Percentiles rank a stretch among this genome's conserved stretches.
These are phyloP conservation scores for Mallotus repandus DNA, from an alignment of 441 rosid species.

Conservation along the genomic window DNA sequence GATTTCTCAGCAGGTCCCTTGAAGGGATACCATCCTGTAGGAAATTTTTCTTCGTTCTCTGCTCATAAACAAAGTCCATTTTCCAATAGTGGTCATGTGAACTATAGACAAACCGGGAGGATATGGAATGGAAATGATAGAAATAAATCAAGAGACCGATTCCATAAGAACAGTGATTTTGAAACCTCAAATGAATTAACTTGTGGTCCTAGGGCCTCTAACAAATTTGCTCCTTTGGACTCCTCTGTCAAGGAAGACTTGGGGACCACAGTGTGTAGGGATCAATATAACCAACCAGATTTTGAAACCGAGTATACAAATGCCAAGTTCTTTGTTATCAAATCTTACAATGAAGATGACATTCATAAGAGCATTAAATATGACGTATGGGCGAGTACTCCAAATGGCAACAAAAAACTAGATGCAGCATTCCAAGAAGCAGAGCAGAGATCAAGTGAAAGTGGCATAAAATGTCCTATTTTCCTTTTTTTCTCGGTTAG, in stretches of 20 bases:
- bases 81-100: conserved; percentile 31
- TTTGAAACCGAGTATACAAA: conserved; percentile 57
- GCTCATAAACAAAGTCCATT: conserved; percentile 40
- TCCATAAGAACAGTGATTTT: conserved; percentile 36
- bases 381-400: conserved; percentile 95
- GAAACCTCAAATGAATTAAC: conserved; percentile 53
- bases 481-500: conserved; percentile 92
- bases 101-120: conserved; percentile 43
- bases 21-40: conserved; percentile 42
- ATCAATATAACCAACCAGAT: conserved; percentile 64
- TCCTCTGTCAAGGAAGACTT: conserved; percentile 37
- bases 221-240: conserved; percentile 34
- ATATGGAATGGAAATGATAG: conserved; percentile 48
- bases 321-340: conserved; percentile 86
- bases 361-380: conserved; percentile 94
- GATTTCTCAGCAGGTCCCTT: conserved; percentile 32
- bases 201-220: conserved; percentile 65
- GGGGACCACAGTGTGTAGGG: conserved; percentile 36
- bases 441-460: conserved; percentile 50
- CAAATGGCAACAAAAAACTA: conserved; percentile 92
- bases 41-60: conserved; percentile 36
- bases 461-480: conserved; percentile 61
- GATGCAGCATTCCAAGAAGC: conserved; percentile 84
- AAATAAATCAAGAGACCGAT: conserved; percentile 33
- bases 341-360: conserved; percentile 97